These are phyloP conservation scores for Bipolaris victoriae DNA, from an alignment of 2,329 filamentous ascomycete species.

Conservation along the genomic window DNA sequence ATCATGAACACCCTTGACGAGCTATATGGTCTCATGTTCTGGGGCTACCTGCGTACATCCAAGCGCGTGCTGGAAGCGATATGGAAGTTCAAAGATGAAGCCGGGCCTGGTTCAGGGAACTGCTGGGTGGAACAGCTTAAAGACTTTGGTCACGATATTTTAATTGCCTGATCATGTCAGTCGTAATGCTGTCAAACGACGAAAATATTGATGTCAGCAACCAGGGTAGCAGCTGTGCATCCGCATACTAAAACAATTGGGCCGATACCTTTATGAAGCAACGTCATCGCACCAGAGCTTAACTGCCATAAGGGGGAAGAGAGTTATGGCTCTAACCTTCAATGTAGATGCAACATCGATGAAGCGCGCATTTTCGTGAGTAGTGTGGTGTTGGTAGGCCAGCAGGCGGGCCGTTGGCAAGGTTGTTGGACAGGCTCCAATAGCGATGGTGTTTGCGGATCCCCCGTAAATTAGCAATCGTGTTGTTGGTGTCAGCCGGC, in stretches of 20 bases:
- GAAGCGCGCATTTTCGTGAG: neutral
- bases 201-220: neutral
- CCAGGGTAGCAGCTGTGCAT: neutral
- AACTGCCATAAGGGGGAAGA: neutral
- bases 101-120: constrained; percentile 27
- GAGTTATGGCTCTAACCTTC: neutral
- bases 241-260: neutral
- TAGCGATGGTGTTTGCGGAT: no score
- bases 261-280: neutral
- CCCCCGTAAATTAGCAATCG: neutral
- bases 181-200: neutral
- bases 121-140: constrained; percentile 47
- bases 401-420: no score
- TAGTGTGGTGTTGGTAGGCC: no score
- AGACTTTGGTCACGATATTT: constrained; percentile 38
- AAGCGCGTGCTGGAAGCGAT: constrained; percentile 45
- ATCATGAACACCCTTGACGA: constrained; percentile 55
- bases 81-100: constrained; percentile 42
- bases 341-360: neutral
- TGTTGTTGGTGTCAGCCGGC: neutral
- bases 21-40: constrained; percentile 45
- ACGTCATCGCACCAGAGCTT: neutral
- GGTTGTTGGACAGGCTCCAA: no score
- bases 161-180: constrained; percentile 38
- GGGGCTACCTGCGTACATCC: constrained; percentile 47